These are phyloP conservation scores for Nicotiana attenuata DNA, from an alignment of 257 asterid genomes.

Conservation along the genomic window DNA sequence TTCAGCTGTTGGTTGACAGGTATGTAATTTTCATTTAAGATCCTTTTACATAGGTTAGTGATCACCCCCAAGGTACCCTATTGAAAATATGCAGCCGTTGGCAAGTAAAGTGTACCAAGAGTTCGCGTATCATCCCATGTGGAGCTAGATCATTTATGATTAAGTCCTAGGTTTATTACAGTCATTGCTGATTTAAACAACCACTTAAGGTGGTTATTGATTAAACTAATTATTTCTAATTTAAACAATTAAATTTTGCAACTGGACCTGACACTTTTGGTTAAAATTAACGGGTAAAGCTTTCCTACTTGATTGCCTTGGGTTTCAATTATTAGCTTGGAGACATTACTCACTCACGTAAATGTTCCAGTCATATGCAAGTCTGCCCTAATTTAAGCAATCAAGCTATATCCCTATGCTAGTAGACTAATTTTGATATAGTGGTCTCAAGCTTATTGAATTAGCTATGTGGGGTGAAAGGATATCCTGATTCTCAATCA, in stretches of 20 bases:
- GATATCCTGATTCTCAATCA: too few relatives aligned
- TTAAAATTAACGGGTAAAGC: neutral
- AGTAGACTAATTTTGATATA: too few relatives aligned
- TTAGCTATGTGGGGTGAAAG: too few relatives aligned
- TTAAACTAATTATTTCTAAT: neutral
- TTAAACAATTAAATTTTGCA: neutral
- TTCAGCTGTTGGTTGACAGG: constrained; percentile 94
- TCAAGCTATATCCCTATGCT: neutral
- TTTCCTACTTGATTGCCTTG: neutral
- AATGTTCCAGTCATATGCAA: neutral
- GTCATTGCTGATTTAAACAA: neutral
- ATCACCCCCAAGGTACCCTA: neutral
- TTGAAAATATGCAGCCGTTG: neutral
- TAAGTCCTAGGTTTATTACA: neutral
- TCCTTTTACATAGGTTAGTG: neutral
- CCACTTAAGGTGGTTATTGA: neutral
- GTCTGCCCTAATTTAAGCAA: neutral
- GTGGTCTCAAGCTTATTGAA: too few relatives aligned
- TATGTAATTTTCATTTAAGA: constrained; percentile 10
- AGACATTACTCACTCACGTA: neutral
- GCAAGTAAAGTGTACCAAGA: neutral
- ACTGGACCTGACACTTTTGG: neutral
- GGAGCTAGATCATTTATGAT: neutral
- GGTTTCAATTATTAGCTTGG: neutral
- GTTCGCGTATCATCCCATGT: neutral